Evolutionary conservation across 208 protist species (phyloP), one percentile per base, ranked within the genome.

Genomic region (Naegleria fowleri): DNA sequence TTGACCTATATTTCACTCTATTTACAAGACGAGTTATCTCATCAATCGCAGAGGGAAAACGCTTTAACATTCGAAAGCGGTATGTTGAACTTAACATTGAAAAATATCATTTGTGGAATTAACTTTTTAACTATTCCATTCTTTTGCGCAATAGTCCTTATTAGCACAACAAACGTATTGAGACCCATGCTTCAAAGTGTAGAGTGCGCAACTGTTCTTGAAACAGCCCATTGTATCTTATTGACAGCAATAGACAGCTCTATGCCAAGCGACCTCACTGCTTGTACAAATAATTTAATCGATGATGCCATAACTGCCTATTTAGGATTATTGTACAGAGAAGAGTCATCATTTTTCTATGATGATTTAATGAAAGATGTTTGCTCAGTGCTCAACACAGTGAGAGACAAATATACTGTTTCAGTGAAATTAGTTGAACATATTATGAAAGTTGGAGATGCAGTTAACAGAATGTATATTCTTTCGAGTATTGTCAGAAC

Each of bases 301-400:
- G 48, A 89, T 89, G 41, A 89, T 6, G 41, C 86, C 7, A 67
- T 67, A 55, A 41, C 55, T 52, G 86, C 86, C 33, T 89, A 67
- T 40, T n/a, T 89, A 41, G 11, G 13, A 40, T 11, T 89, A 13
- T 89, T 89, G 39, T 16, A 89, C 0, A 89, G 86, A 89, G 41
- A 33, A 67, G 86, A 89, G 25, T 67, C 86, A 25, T 39, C n/a
- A 33, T 67, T 43, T 29, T 67, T 29, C n/a, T 29, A 67, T 40
- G 41, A 52, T n/a, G 33, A 89, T 67, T n/a, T 89, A 13, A 52
- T 89, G 51, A 89, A 89, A 40, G 86, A 89, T 67, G 67, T 89
- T 89, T 67, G 41, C 39, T 67, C 19, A 36, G 25, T 67, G 6
- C 36, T 89, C 1, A 89, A 89, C 25, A 33, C 48, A 75, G 51